phyloP scores from a whole-genome alignment of 129 eudicot genomes.

The Ambrosia trifida region DNA sequence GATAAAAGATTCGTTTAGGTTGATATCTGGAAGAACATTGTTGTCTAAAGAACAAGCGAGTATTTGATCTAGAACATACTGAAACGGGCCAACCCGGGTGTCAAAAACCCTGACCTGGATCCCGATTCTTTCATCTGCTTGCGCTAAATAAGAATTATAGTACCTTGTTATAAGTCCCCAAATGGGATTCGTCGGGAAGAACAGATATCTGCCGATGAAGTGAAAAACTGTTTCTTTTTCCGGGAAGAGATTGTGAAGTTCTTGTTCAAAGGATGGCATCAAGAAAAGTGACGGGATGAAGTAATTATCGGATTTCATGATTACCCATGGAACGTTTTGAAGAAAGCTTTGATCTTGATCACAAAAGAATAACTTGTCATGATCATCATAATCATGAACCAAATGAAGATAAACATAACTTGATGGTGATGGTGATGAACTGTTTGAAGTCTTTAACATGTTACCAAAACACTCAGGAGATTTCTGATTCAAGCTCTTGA shows the following conservation, averaged over 20 bases:
- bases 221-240: conserved; percentile 70
- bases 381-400: conserved; percentile 63
- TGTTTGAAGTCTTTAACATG: conserved; percentile 40
- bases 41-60: conserved; percentile 54
- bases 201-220: conserved; percentile 63
- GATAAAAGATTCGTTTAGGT: conserved; percentile 31
- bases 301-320: conserved; percentile 73
- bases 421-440: conserved; percentile 26
- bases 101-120: conserved; percentile 71
- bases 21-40: conserved; percentile 52
- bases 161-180: conserved; percentile 78
- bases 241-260: conserved; percentile 57
- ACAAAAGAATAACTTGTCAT: conserved; percentile 78
- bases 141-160: conserved; percentile 63
- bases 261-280: conserved; percentile 65
- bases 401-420: conserved; percentile 64
- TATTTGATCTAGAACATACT: conserved; percentile 66
- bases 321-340: conserved; percentile 56
- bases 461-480: conserved; percentile 55
- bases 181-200: conserved; percentile 65
- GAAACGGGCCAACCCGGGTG: conserved; percentile 49
- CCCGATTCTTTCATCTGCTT: conserved; percentile 67
- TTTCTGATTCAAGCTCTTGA: conserved; percentile 57
- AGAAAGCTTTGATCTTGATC: conserved; percentile 66
- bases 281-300: conserved; percentile 73